Percentiles rank a stretch among this genome's conserved stretches.
These are phyloP conservation scores for Pythium periplocum DNA, from an alignment of 352 stramenopile species.

Conservation along the genomic window DNA sequence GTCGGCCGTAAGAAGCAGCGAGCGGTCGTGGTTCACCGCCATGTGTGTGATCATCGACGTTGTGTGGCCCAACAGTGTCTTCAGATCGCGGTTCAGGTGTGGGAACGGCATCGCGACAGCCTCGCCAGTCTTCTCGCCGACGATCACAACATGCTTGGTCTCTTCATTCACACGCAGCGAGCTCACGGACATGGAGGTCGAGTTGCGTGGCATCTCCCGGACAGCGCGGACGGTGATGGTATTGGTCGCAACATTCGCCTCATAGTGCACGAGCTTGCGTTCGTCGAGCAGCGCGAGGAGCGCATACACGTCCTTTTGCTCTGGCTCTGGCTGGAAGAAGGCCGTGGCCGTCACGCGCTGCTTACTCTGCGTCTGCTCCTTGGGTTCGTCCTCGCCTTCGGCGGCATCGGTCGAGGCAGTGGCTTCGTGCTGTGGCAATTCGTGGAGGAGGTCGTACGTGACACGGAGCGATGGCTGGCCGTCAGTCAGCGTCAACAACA, in stretches of 20 bases:
- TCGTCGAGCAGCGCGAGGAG: slow-evolving; percentile 65
- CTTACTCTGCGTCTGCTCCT: slow-evolving; percentile 19
- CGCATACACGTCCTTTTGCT: slow-evolving; percentile 27
- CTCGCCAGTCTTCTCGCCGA: slow-evolving; percentile 81
- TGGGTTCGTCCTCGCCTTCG: slow-evolving; percentile 8
- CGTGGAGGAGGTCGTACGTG: slow-evolving; percentile 16
- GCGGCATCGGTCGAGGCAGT: slow-evolving; percentile 1
- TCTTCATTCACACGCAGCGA: slow-evolving; percentile 21
- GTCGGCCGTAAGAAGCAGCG: slow-evolving; percentile 67
- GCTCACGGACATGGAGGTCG: slow-evolving; percentile 57
- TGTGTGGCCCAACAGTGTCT: slow-evolving; percentile 77
- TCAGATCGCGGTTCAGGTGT: slow-evolving; percentile 53
- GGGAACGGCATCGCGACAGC: slow-evolving; percentile 75
- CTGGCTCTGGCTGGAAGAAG: slow-evolving; percentile 17
- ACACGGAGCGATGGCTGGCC: slow-evolving; percentile 9
- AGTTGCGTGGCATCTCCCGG: slow-evolving; percentile 51
- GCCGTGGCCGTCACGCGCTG: slow-evolving; percentile 16
- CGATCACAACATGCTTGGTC: slow-evolving; percentile 52
- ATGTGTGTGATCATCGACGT: slow-evolving; percentile 86
- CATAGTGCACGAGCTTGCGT: slow-evolving; percentile 71
- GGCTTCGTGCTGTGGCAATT: slow-evolving; percentile 6
- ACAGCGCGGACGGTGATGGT: slow-evolving; percentile 36
- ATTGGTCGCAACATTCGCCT: slow-evolving; percentile 36
- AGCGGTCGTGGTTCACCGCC: slow-evolving; percentile 41
- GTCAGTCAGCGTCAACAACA: slow-evolving; percentile 30